Evolutionary conservation across 768 basidiomycete genomes (phyloP), one percentile per base, ranked within the genome.

Genomic region (Boletus vinaceobasis): DNA sequence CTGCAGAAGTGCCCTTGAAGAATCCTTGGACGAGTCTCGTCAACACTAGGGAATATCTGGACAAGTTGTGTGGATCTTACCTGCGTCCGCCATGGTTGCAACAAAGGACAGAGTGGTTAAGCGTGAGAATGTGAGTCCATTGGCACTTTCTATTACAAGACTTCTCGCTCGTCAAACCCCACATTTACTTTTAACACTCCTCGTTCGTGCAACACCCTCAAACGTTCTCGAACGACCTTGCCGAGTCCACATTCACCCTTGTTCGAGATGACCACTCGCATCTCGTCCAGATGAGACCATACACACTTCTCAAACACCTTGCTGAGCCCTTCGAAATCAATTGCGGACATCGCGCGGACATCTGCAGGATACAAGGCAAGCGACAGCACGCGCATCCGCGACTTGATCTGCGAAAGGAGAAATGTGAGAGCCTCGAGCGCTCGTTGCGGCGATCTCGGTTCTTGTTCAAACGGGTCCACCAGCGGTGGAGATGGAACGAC

Each of bases 1-100:
- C 90, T 32, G 89, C 87, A 60, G 88, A 90, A 26, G 90, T 93
- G 66, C 90, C 90, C 73, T 90, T 91, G 85, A 93, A 91, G 71
- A 91, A 91, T 29, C 90, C 90, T 86, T 53, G 65, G 36, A 44
- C 33, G 17, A 33, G 5, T 56, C 64, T 60, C 14, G 29, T 53
- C n/a, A 52, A 33, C 8, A 23, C 36, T 29, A 11, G 7, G 11
- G 0, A 63, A 67, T 60, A 46, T 60, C 52, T 57, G 42, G 36
- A 43, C 56, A 43, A 14, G 29, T 10, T 11, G 49, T 61, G 64
- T 60, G 2, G n/a, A 29, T 55, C 47, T 21, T 65, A 68, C 81
- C 79, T 72, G 83, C 82, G 69, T 85, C 83, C 23, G 83, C 83
- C 83, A 85, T 85, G 58, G 65, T 67, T 55, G 59, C 4, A 15